Conservation (phyloP, 192 early-diverging fungal genomes). For the Diversispora eburnea region DNA sequence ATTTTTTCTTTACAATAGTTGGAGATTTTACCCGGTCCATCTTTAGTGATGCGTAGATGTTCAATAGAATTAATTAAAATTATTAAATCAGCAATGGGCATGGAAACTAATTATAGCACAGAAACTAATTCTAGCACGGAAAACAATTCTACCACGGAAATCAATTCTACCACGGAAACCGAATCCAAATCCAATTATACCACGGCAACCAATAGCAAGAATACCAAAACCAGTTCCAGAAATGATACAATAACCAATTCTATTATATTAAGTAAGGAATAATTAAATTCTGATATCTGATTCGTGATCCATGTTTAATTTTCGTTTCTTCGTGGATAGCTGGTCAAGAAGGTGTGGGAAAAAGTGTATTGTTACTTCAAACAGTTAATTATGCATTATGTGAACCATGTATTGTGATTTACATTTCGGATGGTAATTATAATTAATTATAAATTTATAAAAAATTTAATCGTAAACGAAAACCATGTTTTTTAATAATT, state of each 20-base stretch:
- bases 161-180: too few relatives aligned
- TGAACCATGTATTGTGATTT: slow-evolving; percentile 51
- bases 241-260: too few relatives aligned
- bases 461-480: not conserved
- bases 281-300: not conserved
- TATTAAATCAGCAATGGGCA: slow-evolving; percentile 35
- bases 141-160: too few relatives aligned
- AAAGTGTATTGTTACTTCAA: slow-evolving; percentile 49
- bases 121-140: slow-evolving; percentile 24
- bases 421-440: slow-evolving; percentile 44
- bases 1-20: slow-evolving; percentile 33
- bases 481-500: too few relatives aligned
- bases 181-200: too few relatives aligned
- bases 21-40: slow-evolving; percentile 37
- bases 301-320: not conserved
- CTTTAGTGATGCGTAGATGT: slow-evolving; percentile 41
- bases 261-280: slow-evolving; percentile 33
- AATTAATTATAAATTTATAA: not conserved
- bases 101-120: slow-evolving; percentile 24
- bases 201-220: too few relatives aligned
- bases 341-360: slow-evolving; percentile 47
- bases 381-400: slow-evolving; percentile 42
- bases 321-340: slow-evolving; percentile 24
- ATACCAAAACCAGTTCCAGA: too few relatives aligned
- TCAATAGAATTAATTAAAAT: slow-evolving; percentile 39